Evolutionary conservation across 129 eudicot genomes (phyloP).

Genomic region (Ambrosia artemisiifolia): DNA sequence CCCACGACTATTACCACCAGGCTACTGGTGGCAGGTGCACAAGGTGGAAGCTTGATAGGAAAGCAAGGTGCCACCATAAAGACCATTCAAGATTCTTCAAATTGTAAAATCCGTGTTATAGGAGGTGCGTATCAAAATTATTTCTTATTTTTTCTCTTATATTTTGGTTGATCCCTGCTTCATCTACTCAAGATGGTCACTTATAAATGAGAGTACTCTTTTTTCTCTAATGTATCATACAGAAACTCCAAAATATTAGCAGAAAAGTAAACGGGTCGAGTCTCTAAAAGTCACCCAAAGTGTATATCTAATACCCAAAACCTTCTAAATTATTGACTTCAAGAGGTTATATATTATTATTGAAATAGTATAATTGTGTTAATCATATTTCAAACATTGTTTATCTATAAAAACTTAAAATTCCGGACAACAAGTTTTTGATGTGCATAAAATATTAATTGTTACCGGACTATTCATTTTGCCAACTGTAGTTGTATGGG

Average conservation of each 20-base stretch:
- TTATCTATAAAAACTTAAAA: neutral
- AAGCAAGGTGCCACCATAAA: conserved; percentile 82
- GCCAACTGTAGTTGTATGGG: neutral
- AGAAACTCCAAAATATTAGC: neutral
- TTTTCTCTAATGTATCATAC: too few relatives aligned
- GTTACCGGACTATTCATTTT: neutral
- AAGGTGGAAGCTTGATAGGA: conserved; percentile 88
- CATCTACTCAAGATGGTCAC: neutral
- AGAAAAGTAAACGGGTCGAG: neutral
- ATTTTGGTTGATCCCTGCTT: neutral
- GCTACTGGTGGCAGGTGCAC: conserved; percentile 72
- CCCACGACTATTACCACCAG: conserved; percentile 50
- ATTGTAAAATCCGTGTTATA: conserved; percentile 78
- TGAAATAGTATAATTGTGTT: neutral
- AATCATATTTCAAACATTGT: neutral
- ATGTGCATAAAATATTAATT: too few relatives aligned
- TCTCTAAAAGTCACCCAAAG: neutral
- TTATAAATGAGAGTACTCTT: neutral
- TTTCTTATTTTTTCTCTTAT: neutral
- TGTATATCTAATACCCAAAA: neutral
- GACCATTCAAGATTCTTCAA: conserved; percentile 79
- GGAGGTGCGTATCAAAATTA: conserved; percentile 26
- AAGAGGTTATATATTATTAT: neutral
- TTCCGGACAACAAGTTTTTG: too few relatives aligned
- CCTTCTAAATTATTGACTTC: neutral